Evolutionary conservation across 441 rosid genomes (phyloP).

Genomic region (Gossypium davidsonii): DNA sequence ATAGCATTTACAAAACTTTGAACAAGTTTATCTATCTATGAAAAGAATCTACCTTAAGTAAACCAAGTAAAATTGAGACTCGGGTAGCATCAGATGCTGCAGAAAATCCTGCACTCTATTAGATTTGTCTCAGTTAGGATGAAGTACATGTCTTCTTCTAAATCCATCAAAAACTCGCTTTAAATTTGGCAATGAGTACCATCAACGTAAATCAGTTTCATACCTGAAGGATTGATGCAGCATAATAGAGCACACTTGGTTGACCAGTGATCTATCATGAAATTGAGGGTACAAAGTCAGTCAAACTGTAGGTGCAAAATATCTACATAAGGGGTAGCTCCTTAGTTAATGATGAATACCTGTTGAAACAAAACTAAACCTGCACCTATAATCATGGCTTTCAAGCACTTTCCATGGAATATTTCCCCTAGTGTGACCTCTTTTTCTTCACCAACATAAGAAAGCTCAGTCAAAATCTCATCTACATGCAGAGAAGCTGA

Average conservation of each 20-base stretch:
- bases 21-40: background rate
- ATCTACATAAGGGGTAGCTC: constrained; percentile 11
- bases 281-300: constrained; percentile 17
- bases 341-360: constrained; percentile 34
- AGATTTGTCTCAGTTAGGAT: constrained; percentile 25
- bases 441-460: constrained; percentile 60
- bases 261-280: constrained; percentile 88
- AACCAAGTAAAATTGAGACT: constrained; percentile 82
- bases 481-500: constrained; percentile 65
- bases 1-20: background rate
- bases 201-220: constrained; percentile 1
- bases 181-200: background rate
- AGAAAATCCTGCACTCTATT: constrained; percentile 91
- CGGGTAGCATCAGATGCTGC: constrained; percentile 95
- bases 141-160: constrained; percentile 12
- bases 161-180: constrained; percentile 4
- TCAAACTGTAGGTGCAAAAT: constrained; percentile 1
- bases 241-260: constrained; percentile 97
- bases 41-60: constrained; percentile 58
- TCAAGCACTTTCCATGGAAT: constrained; percentile 79
- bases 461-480: constrained; percentile 71
- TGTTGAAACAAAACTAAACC: constrained; percentile 96
- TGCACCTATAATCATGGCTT: constrained; percentile 80
- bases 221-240: constrained; percentile 88
- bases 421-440: constrained; percentile 53